Base-by-base conservation (phyloP, 495 filamentous ascomycete genomes). In the Bryoglossum gracile region DNA sequence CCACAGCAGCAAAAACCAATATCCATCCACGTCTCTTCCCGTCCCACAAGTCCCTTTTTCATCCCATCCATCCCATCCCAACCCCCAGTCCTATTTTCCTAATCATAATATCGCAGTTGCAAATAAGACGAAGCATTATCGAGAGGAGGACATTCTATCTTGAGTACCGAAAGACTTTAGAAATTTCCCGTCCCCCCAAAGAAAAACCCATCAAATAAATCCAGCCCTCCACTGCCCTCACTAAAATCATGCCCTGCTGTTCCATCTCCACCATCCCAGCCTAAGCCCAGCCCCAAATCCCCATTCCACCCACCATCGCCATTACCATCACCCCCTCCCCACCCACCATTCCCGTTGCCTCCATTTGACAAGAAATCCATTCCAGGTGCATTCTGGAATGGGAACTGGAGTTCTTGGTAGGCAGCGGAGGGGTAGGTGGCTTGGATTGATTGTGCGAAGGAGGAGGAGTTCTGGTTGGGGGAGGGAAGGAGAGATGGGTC, bases 191-290 rank as follows among this genome's bases (percentile, higher is more conserved):
- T 46, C 4, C 70, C 71, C 1, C 89, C 89, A 68, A 95, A 95
- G 70, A 91, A 95, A 62, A 91, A 94, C 0, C 87, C 89, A 64
- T 94, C 87, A 62, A 95, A 86, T 23, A 95, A 65, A 74, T 94
- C 88, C 56, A 91, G 76, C 47, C 83, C 83, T 49, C 76, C 73
- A 30, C 83, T 83, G 19, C 83, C 85, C 41, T 91, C 87, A 49
- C 77, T 82, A 68, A 84, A 89, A 62, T 91, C 86, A 65, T 90
- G 84, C 58, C 84, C 80, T 55, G 79, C 71, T n/a, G n/a, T n/a
- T 18, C 83, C 85, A 34, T 84, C 76, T 53, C 72, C 75, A 9
- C 81, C 83, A 87, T 71, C 17, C 41, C 41, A 30, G 11, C 84
- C 84, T 55, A 89, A 85, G 0, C 85, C 86, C 38, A 91, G 68